Evolutionary conservation across 2,329 filamentous ascomycete genomes (phyloP).

Genomic region (Hymenoscyphus fraxineus): DNA sequence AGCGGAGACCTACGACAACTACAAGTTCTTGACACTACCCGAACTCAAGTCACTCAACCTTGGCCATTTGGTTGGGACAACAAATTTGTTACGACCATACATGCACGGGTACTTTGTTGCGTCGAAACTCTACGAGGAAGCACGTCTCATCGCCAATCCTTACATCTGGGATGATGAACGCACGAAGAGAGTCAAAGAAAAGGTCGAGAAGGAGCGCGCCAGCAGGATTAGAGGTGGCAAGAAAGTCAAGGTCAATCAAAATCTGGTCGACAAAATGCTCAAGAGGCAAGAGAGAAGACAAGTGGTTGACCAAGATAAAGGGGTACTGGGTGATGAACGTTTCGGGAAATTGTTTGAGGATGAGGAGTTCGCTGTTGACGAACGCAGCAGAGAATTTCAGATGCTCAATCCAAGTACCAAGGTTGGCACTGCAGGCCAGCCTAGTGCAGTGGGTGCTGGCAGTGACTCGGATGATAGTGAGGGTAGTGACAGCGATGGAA

Average conservation of each 20-base stretch:
- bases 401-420: slow-evolving; percentile 83
- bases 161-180: slow-evolving; percentile 92
- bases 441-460: slow-evolving; percentile 38
- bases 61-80: slow-evolving; percentile 85
- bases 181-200: slow-evolving; percentile 85
- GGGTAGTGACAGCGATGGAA: slow-evolving; percentile 44
- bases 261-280: slow-evolving; percentile 69
- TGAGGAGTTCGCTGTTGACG: slow-evolving; percentile 88
- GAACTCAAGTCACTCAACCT: slow-evolving; percentile 84
- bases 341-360: slow-evolving; percentile 90
- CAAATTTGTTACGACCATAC: slow-evolving; percentile 84
- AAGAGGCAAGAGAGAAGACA: slow-evolving; percentile 59
- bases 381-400: slow-evolving; percentile 81
- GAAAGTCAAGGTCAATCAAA: slow-evolving; percentile 96
- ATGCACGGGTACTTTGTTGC: slow-evolving; percentile 99
- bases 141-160: slow-evolving; percentile 85
- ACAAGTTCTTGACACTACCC: slow-evolving; percentile 90
- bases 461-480: slow-evolving; percentile 42
- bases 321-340: slow-evolving; percentile 76
- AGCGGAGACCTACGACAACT: slow-evolving; percentile 93
- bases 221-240: slow-evolving; percentile 90
- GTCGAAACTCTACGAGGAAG: slow-evolving; percentile 93
- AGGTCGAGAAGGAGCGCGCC: slow-evolving; percentile 95
- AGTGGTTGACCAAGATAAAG: slow-evolving; percentile 55
- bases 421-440: slow-evolving; percentile 33